Percentiles rank a stretch among this genome's conserved stretches.
phyloP scores from a whole-genome alignment of 2,329 filamentous ascomycete genomes.

The Colletotrichum australisinense region DNA sequence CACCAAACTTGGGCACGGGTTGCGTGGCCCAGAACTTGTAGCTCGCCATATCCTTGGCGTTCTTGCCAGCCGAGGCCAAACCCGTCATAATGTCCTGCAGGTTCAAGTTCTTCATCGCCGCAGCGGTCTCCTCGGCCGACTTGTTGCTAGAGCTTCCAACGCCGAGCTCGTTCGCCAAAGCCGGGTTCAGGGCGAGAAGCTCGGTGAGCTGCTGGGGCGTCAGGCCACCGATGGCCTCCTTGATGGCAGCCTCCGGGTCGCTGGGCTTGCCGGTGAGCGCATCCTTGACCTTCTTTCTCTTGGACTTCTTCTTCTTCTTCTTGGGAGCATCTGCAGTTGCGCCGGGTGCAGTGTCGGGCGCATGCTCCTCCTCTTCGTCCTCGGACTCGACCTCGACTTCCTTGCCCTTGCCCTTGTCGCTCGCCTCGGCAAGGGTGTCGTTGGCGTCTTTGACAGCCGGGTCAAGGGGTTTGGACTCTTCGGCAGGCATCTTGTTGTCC shows the following conservation, averaged over 20 bases:
- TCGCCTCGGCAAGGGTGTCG: slow-evolving; percentile 50
- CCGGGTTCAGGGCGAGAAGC: slow-evolving; percentile 79
- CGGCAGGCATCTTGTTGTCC: slow-evolving; percentile 54
- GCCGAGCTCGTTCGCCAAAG: slow-evolving; percentile 70
- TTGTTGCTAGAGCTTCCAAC: slow-evolving; percentile 49
- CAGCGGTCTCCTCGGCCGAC: slow-evolving; percentile 57
- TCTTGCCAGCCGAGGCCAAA: slow-evolving; percentile 82
- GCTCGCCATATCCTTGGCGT: slow-evolving; percentile 93
- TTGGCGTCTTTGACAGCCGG: slow-evolving; percentile 59
- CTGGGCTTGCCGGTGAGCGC: slow-evolving; percentile 50
- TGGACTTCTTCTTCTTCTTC: slow-evolving; percentile 75
- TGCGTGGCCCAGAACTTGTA: slow-evolving; percentile 99
- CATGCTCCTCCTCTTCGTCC: slow-evolving; percentile 57
- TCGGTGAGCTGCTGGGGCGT: slow-evolving; percentile 70
- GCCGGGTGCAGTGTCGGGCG: slow-evolving; percentile 51
- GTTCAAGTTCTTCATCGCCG: slow-evolving; percentile 71
- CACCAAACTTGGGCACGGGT: slow-evolving; percentile 87
- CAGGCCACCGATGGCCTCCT: slow-evolving; percentile 65
- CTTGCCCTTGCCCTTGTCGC: slow-evolving; percentile 55
- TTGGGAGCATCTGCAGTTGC: slow-evolving; percentile 45
- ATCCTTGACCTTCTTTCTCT: slow-evolving; percentile 70
- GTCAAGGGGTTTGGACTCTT: slow-evolving; percentile 74
- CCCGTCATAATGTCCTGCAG: slow-evolving; percentile 81
- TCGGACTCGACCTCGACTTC: slow-evolving; percentile 58
- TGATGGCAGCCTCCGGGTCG: slow-evolving; percentile 53